These are phyloP conservation scores for Mucor saturninus DNA, from an alignment of 371 early-diverging fungal genomes.

Conservation along the genomic window DNA sequence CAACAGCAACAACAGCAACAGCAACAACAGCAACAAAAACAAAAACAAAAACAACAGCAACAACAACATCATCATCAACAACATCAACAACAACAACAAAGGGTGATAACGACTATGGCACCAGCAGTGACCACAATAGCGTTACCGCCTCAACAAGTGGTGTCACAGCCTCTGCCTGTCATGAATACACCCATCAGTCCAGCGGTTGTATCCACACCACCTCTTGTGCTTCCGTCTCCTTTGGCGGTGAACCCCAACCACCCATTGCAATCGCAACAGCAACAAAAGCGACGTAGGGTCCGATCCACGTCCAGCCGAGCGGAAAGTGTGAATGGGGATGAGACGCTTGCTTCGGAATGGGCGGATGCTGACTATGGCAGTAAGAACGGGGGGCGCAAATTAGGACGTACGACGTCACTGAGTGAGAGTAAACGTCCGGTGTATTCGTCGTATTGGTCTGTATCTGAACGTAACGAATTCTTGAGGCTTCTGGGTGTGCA, in stretches of 20 bases:
- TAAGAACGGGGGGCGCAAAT: slow-evolving; percentile 27
- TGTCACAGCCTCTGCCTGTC: not conserved
- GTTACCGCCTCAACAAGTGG: no score
- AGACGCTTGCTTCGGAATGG: slow-evolving; percentile 27
- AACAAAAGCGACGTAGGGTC: slow-evolving; percentile 30
- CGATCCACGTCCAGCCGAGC: slow-evolving; percentile 33
- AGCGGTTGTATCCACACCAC: not conserved
- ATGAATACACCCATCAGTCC: not conserved
- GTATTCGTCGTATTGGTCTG: slow-evolving; percentile 89
- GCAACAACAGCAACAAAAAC: not conserved
- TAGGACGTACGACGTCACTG: slow-evolving; percentile 34
- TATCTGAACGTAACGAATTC: slow-evolving; percentile 79
- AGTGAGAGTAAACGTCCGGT: slow-evolving; percentile 45
- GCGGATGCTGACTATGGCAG: slow-evolving; percentile 23
- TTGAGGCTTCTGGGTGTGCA: slow-evolving; percentile 58
- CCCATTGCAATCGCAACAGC: slow-evolving; percentile 3
- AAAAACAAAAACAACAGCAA: no score
- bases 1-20: not conserved
- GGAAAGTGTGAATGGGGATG: slow-evolving; percentile 25
- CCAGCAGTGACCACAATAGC: no score
- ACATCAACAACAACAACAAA: not conserved
- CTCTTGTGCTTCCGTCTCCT: not conserved
- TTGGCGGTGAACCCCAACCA: not conserved
- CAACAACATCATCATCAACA: not conserved
- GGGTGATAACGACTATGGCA: no score